Conservation (phyloP, 2,329 filamentous ascomycete species). For the Davidsoniella australis region DNA sequence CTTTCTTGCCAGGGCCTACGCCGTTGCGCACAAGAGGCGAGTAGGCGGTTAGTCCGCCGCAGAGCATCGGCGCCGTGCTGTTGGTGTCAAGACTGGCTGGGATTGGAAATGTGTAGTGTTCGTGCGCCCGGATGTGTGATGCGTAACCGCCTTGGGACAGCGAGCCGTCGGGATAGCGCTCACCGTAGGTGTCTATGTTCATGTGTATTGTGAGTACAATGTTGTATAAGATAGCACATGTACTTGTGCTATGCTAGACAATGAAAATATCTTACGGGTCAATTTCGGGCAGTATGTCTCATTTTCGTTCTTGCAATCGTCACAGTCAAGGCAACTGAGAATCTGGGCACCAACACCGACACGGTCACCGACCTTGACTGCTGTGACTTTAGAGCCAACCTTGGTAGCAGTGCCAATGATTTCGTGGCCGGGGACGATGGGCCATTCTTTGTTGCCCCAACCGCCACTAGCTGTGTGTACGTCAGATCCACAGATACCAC, state of each 20-base stretch:
- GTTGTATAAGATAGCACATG: too few relatives aligned
- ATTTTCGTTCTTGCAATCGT: conserved; percentile 46
- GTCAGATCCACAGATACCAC: conserved; percentile 53
- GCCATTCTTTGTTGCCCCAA: conserved; percentile 40
- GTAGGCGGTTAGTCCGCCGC: conserved; percentile 64
- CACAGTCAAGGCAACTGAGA: conserved; percentile 46
- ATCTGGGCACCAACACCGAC: conserved; percentile 48
- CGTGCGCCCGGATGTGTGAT: conserved; percentile 52
- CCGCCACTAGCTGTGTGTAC: conserved; percentile 48
- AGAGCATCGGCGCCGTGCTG: conserved; percentile 61
- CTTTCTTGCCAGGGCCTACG: conserved; percentile 54
- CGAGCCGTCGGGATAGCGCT: conserved; percentile 40
- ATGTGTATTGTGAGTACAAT: too few relatives aligned
- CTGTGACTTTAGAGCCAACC: conserved; percentile 45
- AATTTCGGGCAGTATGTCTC: conserved; percentile 45
- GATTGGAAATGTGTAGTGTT: conserved; percentile 59
- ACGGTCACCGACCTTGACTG: conserved; percentile 41
- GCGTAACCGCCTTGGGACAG: conserved; percentile 44
- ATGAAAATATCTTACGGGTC: conserved; percentile 21
- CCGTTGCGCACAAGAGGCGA: conserved; percentile 58
- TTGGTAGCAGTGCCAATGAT: conserved; percentile 37
- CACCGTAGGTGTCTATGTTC: conserved; percentile 38
- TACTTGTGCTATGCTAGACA: too few relatives aligned
- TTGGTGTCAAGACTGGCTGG: conserved; percentile 46
- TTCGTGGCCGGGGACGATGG: conserved; percentile 45